Evolutionary conservation across 2,329 filamentous ascomycete species (phyloP).

Genomic region (Penicillium sclerotiorum): DNA sequence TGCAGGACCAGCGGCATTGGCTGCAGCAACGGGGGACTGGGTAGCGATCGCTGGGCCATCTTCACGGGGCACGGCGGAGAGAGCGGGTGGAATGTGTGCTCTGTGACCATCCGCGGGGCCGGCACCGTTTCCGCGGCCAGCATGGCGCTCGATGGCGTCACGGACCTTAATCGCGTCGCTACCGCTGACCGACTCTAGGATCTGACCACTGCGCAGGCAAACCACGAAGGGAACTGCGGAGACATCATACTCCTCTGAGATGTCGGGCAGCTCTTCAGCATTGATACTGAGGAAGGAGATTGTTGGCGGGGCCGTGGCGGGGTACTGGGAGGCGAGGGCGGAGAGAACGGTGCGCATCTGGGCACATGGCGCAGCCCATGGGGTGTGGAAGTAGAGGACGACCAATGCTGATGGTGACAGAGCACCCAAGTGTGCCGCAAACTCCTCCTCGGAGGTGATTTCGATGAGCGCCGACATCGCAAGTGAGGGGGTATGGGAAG

Average conservation of each 20-base stretch:
- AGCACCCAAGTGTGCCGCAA: conserved; percentile 57
- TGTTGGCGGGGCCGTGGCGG: conserved; percentile 64
- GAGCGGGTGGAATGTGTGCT: conserved; percentile 42
- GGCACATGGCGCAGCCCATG: conserved; percentile 93
- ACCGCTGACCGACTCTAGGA: conserved; percentile 84
- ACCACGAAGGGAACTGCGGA: conserved; percentile 92
- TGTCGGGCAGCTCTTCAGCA: conserved; percentile 88
- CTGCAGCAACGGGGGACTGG: conserved; percentile 26
- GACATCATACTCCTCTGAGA: conserved; percentile 91
- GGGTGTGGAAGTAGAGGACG: conserved; percentile 91
- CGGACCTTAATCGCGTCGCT: conserved; percentile 86
- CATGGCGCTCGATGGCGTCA: conserved; percentile 80
- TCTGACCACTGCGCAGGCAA: conserved; percentile 72
- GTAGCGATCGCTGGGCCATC: conserved; percentile 34
- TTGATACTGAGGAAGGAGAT: conserved; percentile 89
- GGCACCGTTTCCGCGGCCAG: conserved; percentile 47
- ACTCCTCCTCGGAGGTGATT: conserved; percentile 60
- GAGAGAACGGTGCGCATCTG: conserved; percentile 88
- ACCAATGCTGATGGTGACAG: conserved; percentile 72
- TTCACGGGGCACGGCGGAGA: conserved; percentile 43
- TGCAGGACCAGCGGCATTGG: conserved; percentile 25
- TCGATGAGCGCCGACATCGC: conserved; percentile 76
- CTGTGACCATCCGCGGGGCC: conserved; percentile 29
- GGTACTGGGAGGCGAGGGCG: conserved; percentile 84
- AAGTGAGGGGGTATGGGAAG: neutral